Percentiles rank a stretch among this genome's conserved stretches.
Conservation (phyloP, 495 filamentous ascomycete genomes). For the Astrocystis sublimbata region DNA sequence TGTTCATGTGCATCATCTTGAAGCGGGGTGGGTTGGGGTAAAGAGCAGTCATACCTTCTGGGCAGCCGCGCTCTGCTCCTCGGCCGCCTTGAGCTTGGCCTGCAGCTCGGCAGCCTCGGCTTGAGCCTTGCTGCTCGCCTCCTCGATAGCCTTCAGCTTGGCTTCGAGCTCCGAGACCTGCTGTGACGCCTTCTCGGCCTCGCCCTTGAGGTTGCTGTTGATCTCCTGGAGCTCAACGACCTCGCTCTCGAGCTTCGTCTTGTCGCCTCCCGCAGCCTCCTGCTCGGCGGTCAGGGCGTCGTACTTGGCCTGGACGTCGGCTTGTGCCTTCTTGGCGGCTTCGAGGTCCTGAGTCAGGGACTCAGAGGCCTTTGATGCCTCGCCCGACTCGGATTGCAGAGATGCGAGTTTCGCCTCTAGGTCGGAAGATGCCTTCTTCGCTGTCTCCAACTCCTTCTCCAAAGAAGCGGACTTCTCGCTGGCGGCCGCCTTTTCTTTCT, state of each 20-base stretch:
- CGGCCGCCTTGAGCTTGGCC: slow-evolving; percentile 12
- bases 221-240: not conserved
- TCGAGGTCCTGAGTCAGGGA: slow-evolving; percentile 5
- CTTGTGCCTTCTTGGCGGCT: not conserved
- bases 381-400: not conserved
- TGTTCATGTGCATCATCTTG: not conserved
- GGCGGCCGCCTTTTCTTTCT: not conserved
- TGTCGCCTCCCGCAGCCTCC: not conserved
- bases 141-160: slow-evolving; percentile 6
- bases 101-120: slow-evolving; percentile 4
- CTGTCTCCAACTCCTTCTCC: not conserved
- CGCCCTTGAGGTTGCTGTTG: slow-evolving; percentile 5
- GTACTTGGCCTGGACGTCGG: not conserved
- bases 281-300: not conserved
- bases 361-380: not conserved
- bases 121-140: slow-evolving; percentile 7
- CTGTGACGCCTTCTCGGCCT: not conserved
- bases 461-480: slow-evolving; percentile 7
- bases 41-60: slow-evolving; percentile 2
- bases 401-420: not conserved
- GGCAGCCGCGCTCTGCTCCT: slow-evolving; percentile 8
- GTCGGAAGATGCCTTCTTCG: slow-evolving; percentile 12
- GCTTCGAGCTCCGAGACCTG: slow-evolving; percentile 6
- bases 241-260: slow-evolving; percentile 7
- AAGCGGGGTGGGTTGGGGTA: not conserved